phyloP scores from a whole-genome alignment of 2,329 filamentous ascomycete genomes.

The Aspergillus amoenus region DNA sequence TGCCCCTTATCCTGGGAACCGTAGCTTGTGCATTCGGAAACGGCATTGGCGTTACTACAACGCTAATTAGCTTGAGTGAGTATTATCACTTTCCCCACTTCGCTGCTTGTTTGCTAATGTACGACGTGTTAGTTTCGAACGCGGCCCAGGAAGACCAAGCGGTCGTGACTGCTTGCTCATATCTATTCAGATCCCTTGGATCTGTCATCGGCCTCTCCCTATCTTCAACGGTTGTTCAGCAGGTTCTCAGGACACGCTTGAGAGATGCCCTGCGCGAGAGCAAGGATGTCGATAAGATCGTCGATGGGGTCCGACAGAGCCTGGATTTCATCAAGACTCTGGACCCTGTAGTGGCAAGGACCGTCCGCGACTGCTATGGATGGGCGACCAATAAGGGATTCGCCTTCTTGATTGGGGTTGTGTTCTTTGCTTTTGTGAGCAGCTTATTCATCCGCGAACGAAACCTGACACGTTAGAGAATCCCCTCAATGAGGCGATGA shows the following conservation, averaged over 20 bases:
- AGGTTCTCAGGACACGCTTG: constrained; percentile 61
- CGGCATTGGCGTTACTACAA: constrained; percentile 66
- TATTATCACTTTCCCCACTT: constrained; percentile 15
- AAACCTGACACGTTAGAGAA: constrained; percentile 41
- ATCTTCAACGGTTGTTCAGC: constrained; percentile 69
- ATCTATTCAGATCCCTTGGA: constrained; percentile 75
- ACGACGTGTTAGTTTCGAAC: constrained; percentile 59
- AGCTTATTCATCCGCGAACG: constrained; percentile 58
- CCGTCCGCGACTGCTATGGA: constrained; percentile 69
- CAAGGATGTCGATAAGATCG: constrained; percentile 63
- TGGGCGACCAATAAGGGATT: constrained; percentile 54
- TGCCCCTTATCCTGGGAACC: constrained; percentile 58
- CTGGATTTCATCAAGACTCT: constrained; percentile 67
- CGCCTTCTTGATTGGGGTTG: constrained; percentile 50
- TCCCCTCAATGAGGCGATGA: background rate
- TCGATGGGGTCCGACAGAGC: constrained; percentile 67
- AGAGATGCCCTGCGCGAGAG: constrained; percentile 54
- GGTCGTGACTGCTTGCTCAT: constrained; percentile 74
- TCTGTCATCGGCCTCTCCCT: constrained; percentile 67
- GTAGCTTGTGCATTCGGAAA: constrained; percentile 55
- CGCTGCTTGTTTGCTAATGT: background rate
- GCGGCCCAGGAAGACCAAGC: constrained; percentile 67
- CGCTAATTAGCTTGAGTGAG: constrained; percentile 65
- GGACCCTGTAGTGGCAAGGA: constrained; percentile 56
- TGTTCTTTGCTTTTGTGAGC: constrained; percentile 48